phyloP scores from a whole-genome alignment of 2,329 filamentous ascomycete genomes.

The Pestalotiopsis sp. region DNA sequence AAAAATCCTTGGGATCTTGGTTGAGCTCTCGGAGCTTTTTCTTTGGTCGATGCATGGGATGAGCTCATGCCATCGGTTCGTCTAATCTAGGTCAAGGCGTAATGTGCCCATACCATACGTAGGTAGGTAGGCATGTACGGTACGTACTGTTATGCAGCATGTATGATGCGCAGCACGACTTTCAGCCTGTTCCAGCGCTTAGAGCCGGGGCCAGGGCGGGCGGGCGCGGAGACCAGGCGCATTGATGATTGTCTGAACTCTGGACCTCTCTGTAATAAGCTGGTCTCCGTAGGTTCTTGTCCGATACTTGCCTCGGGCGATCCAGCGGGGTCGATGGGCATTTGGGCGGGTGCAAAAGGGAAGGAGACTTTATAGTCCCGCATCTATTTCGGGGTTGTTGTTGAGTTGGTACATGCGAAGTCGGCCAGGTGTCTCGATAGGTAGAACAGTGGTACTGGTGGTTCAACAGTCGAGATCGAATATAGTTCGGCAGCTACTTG shows the following conservation, averaged over 20 bases:
- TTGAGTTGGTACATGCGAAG: neutral
- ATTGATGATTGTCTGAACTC: no score
- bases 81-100: neutral
- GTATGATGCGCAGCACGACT: neutral
- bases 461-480: neutral
- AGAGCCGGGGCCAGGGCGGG: no score
- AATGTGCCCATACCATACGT: neutral
- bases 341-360: neutral
- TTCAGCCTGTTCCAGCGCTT: no score
- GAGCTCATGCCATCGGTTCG: no score
- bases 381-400: neutral
- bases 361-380: neutral
- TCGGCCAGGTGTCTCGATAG: neutral
- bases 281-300: neutral
- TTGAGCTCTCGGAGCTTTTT: no score
- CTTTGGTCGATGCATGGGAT: no score
- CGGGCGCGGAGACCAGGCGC: no score
- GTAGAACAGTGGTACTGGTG: neutral
- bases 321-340: neutral
- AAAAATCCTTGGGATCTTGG: no score
- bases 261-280: neutral
- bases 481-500: neutral
- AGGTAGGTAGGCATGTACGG: neutral
- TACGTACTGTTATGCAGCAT: neutral
- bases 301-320: neutral